Evolutionary conservation across 108 stramenopile species (phyloP), one percentile per base, ranked within the genome.

Genomic region (Skeletonema costatum): DNA sequence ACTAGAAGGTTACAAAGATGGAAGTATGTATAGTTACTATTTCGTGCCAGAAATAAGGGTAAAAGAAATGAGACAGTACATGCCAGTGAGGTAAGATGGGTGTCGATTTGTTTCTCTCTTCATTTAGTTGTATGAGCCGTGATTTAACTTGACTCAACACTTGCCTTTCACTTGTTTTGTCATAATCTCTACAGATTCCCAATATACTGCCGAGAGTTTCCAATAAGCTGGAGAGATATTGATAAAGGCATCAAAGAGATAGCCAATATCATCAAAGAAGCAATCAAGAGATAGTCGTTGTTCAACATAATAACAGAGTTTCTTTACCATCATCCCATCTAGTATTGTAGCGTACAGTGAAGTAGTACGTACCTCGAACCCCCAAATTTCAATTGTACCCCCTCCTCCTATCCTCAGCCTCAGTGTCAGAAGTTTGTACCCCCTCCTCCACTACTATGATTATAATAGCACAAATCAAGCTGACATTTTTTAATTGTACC

Each of bases 171-270:
- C 2, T 17, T 71, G 19, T 5, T 60, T 60, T 48, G 66, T 21
- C 53, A n/a, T 19, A 32, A 19, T 33, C 35, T 62, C 9, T 36
- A 21, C 1, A 70, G 84, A 38, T 64, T 66, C 19, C 87, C 89
- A n/a, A 80, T 86, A 10, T 90, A 84, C 63, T 75, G 80, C 31
- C 82, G 88, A 12, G 94, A 95, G 77, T 95, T 86, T 35, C 89
- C 89, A 21, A 69, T 78, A 7, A 87, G 85, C 33, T 98, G 97
- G 97, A 75, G 90, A 41, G 89, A 95, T 65, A 90, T 98, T 62
- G 97, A 97, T 70, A 76, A 88, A 25, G 88, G 85, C 51, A 70
- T 94, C 32, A 70, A 68, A n/a, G 59, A 71, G 25, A 66, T 77
- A 53, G 35, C 75, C 19, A 17, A 46, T 56, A 56, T 4, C 25